Evolutionary conservation across 257 asterid genomes (phyloP), one percentile per base, ranked within the genome.

Genomic region (Paulownia fortunei): DNA sequence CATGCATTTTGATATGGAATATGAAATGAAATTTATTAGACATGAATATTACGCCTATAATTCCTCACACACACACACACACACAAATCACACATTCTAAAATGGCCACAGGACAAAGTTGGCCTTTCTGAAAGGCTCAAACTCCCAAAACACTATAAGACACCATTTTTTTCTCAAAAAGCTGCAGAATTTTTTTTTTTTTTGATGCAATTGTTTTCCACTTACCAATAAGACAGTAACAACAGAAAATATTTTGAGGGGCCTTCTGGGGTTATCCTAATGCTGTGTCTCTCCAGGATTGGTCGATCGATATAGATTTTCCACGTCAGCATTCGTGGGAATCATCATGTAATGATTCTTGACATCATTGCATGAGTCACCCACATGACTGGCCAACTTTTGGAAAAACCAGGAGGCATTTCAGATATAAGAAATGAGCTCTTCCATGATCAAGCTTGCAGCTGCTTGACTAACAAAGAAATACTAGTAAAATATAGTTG

Each of bases 331-430:
- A 24, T 8, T 56, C n/a, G n/a, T n/a, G n/a, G n/a, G n/a, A n/a
- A n/a, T n/a, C n/a, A n/a, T n/a, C 58, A n/a, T n/a, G 24, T 7
- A 51, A n/a, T n/a, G 23, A 18, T 51, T n/a, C 2, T 11, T 27
- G 66, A 59, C 37, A 47, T 51, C 42, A 69, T 68, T 69, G 81
- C 73, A 21, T 56, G 51, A 44, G 74, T 83, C 87, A 78, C 72
- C 84, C 86, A 83, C 84, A 71, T 75, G 86, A 81, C 65, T 68
- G 36, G 11, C 74, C 67, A 56, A 73, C 73, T 69, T 39, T 34
- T 67, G 39, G 9, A 78, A 69, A 5, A n/a, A n/a, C n/a, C n/a
- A n/a, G n/a, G n/a, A 75, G 51, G 66, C 24, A 41, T 47, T 34
- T 32, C 1, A 56, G 47, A 12, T 47, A 9, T 44, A 76, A 49